A percentile compares a stretch with the other conserved stretches of the same genome.
phyloP scores from a whole-genome alignment of 306 rosid genomes.

The Prunus salicina region DNA sequence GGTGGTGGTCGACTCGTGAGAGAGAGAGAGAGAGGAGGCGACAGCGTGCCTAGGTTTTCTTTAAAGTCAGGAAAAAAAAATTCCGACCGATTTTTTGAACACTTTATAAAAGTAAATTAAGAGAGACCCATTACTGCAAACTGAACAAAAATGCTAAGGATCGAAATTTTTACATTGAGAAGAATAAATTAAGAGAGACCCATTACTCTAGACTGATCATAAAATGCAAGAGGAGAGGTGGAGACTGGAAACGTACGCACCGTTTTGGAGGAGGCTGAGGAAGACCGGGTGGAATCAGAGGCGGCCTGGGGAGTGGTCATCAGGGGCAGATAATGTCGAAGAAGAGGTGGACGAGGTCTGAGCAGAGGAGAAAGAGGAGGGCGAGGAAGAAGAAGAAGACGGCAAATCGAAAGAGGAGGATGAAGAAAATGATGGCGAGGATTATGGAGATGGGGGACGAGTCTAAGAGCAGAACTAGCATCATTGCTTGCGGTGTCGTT shows the following conservation, averaged over 20 bases:
- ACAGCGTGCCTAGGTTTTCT: no score
- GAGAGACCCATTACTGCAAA: neutral
- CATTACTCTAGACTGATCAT: neutral
- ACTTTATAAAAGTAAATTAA: no score
- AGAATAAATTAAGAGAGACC: neutral
- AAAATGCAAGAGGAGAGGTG: neutral
- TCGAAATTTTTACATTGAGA: no score
- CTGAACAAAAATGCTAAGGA: no score
- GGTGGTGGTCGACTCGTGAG: no score
- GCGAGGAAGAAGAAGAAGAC: conserved; percentile 43
- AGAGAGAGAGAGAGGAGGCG: no score
- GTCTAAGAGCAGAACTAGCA: conserved; percentile 47
- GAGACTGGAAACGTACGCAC: conserved; percentile 25
- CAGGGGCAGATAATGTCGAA: conserved; percentile 38
- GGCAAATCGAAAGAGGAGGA: conserved; percentile 50
- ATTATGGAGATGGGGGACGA: conserved; percentile 52
- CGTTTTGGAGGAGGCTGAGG: conserved; percentile 52
- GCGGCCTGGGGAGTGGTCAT: conserved; percentile 46
- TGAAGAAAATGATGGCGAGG: conserved; percentile 43
- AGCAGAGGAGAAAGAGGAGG: conserved; percentile 52
- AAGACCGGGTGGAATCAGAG: conserved; percentile 24
- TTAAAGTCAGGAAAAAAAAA: no score
- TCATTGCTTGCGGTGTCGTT: neutral
- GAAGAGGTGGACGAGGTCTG: conserved; percentile 45
- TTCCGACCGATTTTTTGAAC: no score